phyloP scores from a whole-genome alignment of 129 eudicot species.

The Artemisia annua region DNA sequence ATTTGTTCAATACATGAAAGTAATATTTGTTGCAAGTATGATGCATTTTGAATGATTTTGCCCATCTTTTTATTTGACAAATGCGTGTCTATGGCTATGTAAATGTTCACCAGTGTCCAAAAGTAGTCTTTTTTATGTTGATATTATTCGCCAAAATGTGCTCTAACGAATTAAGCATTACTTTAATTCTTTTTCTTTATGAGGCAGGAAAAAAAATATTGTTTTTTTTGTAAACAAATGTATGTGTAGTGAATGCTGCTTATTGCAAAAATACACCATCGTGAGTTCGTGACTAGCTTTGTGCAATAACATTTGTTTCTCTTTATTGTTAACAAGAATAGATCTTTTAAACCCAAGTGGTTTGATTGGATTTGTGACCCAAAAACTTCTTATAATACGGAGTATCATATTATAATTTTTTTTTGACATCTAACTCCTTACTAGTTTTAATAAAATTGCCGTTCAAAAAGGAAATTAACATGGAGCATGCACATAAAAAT shows the following conservation, averaged over 20 bases:
- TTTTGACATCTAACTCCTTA: neutral
- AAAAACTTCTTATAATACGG: too few relatives aligned
- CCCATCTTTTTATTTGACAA: conserved; percentile 6
- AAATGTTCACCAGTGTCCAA: neutral
- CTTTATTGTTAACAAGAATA: too few relatives aligned
- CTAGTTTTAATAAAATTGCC: neutral
- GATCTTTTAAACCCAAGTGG: neutral
- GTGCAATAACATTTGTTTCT: too few relatives aligned
- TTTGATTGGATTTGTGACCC: neutral
- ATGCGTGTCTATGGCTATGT: conserved; percentile 1
- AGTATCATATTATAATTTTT: too few relatives aligned
- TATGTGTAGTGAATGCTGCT: neutral
- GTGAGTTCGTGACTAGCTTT: neutral
- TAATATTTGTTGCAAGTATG: too few relatives aligned
- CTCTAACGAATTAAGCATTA: neutral
- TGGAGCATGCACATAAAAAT: too few relatives aligned
- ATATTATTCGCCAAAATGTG: neutral
- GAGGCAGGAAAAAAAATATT: neutral
- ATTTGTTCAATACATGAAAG: too few relatives aligned
- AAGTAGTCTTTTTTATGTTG: neutral
- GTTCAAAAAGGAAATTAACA: too few relatives aligned
- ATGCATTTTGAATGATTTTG: too few relatives aligned
- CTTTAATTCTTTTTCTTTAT: too few relatives aligned
- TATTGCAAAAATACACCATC: neutral
- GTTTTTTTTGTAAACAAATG: neutral